Conservation (phyloP, 108 stramenopile species). For the Skeletonema tropicum region DNA sequence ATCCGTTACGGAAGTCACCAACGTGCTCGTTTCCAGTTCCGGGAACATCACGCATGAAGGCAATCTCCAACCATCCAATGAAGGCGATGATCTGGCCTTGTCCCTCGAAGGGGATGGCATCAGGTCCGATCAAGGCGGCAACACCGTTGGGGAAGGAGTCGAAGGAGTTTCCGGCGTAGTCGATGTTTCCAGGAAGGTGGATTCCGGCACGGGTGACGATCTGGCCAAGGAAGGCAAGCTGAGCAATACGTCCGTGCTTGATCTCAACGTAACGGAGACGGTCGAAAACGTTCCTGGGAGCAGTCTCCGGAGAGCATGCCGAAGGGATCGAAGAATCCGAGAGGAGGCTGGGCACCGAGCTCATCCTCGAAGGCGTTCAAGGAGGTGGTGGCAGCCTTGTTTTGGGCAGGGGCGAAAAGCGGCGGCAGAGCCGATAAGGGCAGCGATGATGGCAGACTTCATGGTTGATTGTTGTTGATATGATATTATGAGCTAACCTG, state of each 20-base stretch:
- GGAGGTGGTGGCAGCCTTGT: no score
- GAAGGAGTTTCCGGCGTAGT: slow-evolving; percentile 64
- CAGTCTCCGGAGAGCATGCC: no score
- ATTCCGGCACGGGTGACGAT: slow-evolving; percentile 33
- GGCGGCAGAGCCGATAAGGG: slow-evolving; percentile 14
- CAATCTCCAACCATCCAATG: slow-evolving; percentile 19
- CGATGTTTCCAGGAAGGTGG: slow-evolving; percentile 76
- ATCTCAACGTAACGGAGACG: slow-evolving; percentile 55
- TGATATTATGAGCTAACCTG: no score
- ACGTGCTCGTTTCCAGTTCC: slow-evolving; percentile 52
- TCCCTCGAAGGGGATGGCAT: slow-evolving; percentile 38
- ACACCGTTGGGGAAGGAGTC: slow-evolving; percentile 58
- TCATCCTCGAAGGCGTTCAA: no score
- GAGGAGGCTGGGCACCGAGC: no score
- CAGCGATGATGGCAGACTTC: slow-evolving; percentile 21
- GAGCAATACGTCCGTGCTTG: slow-evolving; percentile 61
- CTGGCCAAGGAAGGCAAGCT: slow-evolving; percentile 72
- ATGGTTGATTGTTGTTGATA: no score
- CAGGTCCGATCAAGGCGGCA: slow-evolving; percentile 47
- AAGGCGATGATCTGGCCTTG: slow-evolving; percentile 30
- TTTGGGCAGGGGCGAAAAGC: no score
- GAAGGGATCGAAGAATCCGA: no score
- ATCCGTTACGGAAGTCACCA: slow-evolving; percentile 84
- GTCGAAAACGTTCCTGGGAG: no score
- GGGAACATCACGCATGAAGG: slow-evolving; percentile 48